Percentiles rank a stretch among this genome's conserved stretches.
Evolutionary conservation across 2,329 filamentous ascomycete species (phyloP).

Genomic region (Xylariaceae sp.): DNA sequence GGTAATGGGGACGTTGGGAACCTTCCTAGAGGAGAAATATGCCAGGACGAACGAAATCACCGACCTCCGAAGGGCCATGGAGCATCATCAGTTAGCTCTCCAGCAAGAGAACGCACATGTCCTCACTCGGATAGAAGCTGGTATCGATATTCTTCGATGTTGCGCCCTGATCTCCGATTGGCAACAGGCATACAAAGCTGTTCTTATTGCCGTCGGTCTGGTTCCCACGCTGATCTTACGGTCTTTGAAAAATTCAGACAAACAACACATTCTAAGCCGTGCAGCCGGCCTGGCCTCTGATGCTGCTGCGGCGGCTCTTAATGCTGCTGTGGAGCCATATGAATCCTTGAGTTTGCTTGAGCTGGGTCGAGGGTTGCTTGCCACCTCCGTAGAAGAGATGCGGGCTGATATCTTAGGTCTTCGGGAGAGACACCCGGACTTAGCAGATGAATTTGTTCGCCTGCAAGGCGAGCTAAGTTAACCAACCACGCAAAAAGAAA

Average conservation of each 20-base stretch:
- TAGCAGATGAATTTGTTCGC: not conserved
- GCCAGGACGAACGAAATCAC: too few relatives aligned
- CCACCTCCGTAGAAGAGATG: constrained; percentile 11
- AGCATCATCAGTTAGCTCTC: not conserved
- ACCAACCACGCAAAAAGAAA: too few relatives aligned
- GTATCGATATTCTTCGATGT: too few relatives aligned
- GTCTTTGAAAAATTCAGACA: constrained; percentile 13
- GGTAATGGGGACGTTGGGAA: constrained; percentile 5
- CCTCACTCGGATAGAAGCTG: too few relatives aligned
- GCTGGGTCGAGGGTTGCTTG: constrained; percentile 18
- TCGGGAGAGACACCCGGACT: not conserved
- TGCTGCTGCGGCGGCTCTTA: constrained; percentile 10
- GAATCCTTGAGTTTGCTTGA: constrained; percentile 17
- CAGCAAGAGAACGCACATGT: not conserved
- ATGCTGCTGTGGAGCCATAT: constrained; percentile 5
- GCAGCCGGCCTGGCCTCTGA: constrained; percentile 13
- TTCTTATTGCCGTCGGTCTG: not conserved
- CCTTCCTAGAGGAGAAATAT: not conserved
- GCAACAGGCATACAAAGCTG: not conserved
- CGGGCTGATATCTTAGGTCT: constrained; percentile 13
- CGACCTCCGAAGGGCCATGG: not conserved
- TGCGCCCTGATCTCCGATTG: not conserved
- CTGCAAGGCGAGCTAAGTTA: too few relatives aligned
- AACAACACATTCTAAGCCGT: constrained; percentile 12
- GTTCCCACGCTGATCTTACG: constrained; percentile 10